Evolutionary conservation across 176 grass and related monocot species (phyloP), one percentile per base, ranked within the genome.

Genomic region (Microstegium vimineum): DNA sequence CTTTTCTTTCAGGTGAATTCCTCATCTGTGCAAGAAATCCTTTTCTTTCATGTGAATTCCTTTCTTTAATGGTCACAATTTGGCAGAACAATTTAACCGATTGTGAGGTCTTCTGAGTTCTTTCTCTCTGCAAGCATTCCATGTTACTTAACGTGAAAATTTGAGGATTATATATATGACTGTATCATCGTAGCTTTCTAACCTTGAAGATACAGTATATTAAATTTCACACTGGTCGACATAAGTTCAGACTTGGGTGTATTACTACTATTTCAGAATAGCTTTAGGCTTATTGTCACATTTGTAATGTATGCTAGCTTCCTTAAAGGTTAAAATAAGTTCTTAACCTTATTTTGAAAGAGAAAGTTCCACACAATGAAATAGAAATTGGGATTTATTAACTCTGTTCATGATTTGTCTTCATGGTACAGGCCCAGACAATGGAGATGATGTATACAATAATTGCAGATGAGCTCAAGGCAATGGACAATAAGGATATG

Each of bases 391-490:
- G 14, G 66, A 18, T 69, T 35, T 66, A 62, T 23, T 41, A 63
- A 63, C 38, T 49, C 27, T 36, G 8, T 28, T 80, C 81, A 84
- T 62, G 16, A 33, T 61, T 84, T 89, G 4, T 74, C 32, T 84
- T 69, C 32, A 25, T 82, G 65, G 77, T 75, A 54, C 87, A 99
- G 96, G 47, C 83, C 35, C 93, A 99, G 77, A 99, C 96, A 82
- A 99, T 99, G 82, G 89, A 91, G 69, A 92, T 99, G 96, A 99
- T 99, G 96, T 99, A 99, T 75, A 71, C 47, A 71, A 91, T 95
- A 77, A 88, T 99, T 32, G 96, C 83, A 34, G 66, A 88, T n/a
- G 93, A 99, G 83, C 89, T 99, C 73, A 95, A 88, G 85, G 75
- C 87, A 51, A 88, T 86, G 84, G 91, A 93, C 75, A 79, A 83